Conservation (phyloP, 371 early-diverging fungal genomes). For the Lichtheimia corymbifera region DNA sequence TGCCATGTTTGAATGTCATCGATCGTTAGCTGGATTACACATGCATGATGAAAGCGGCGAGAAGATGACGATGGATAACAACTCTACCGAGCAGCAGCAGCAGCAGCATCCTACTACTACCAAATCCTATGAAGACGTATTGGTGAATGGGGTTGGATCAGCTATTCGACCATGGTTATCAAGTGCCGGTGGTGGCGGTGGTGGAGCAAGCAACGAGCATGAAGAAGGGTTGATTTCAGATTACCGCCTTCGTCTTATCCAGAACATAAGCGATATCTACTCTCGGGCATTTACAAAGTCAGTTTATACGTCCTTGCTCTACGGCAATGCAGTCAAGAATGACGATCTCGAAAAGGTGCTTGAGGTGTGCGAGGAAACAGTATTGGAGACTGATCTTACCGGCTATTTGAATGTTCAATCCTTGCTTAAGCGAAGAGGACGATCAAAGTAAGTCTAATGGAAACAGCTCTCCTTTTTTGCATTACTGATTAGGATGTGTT, state of each 20-base stretch:
- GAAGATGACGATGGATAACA: not conserved
- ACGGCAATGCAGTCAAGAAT: conserved; percentile 56
- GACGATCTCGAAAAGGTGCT: conserved; percentile 67
- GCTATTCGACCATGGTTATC: not conserved
- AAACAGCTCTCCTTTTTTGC: not conserved
- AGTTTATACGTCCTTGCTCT: conserved; percentile 63
- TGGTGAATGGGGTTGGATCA: conserved; percentile 1
- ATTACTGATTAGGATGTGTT: not conserved
- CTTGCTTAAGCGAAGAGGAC: conserved; percentile 29
- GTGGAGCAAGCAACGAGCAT: no score
- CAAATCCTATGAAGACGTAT: not conserved
- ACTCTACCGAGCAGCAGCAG: not conserved
- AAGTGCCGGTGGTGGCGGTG: not conserved
- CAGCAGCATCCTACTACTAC: not conserved
- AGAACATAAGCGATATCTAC: conserved; percentile 45
- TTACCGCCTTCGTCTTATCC: conserved; percentile 34
- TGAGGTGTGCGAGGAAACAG: conserved; percentile 63
- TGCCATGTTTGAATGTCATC: conserved; percentile 56
- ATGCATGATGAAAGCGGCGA: not conserved
- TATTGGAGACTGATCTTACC: conserved; percentile 75
- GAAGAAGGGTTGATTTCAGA: conserved; percentile 14
- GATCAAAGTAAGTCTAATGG: conserved; percentile 15
- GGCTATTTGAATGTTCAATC: conserved; percentile 72
- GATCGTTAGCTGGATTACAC: conserved; percentile 17
- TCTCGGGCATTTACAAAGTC: conserved; percentile 64